Evolutionary conservation across 2,329 filamentous ascomycete species (phyloP).

Genomic region (Ascocoryne sarcoides): DNA sequence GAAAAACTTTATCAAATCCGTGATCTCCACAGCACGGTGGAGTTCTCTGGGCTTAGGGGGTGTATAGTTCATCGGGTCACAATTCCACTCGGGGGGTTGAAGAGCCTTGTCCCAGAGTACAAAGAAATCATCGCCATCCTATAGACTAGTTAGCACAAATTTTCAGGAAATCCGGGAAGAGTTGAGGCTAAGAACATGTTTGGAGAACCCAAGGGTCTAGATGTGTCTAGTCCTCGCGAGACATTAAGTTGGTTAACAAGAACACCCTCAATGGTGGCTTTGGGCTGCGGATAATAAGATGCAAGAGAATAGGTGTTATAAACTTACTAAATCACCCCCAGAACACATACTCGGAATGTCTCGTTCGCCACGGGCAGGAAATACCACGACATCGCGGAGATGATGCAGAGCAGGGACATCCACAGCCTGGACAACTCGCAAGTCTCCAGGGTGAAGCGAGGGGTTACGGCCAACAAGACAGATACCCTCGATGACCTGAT

Average conservation of each 20-base stretch:
- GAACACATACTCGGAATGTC: slow-evolving; percentile 92
- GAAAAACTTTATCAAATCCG: slow-evolving; percentile 77
- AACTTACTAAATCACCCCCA: slow-evolving; percentile 89
- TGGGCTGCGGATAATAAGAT: too few relatives aligned
- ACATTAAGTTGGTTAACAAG: too few relatives aligned
- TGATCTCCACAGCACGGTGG: slow-evolving; percentile 54
- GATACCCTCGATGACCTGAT: slow-evolving; percentile 61
- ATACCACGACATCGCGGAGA: slow-evolving; percentile 76
- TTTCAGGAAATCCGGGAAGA: too few relatives aligned
- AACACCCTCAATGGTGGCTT: too few relatives aligned
- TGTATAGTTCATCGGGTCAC: slow-evolving; percentile 68
- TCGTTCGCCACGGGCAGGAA: slow-evolving; percentile 73
- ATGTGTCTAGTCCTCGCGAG: too few relatives aligned
- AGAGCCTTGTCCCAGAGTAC: slow-evolving; percentile 81
- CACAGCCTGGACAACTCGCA: slow-evolving; percentile 79
- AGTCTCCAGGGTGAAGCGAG: slow-evolving; percentile 85
- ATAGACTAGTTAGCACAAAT: too few relatives aligned
- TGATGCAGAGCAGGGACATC: slow-evolving; percentile 65
- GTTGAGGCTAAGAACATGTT: too few relatives aligned
- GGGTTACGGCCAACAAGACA: slow-evolving; percentile 88
- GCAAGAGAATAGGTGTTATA: too few relatives aligned
- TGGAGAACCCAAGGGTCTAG: too few relatives aligned
- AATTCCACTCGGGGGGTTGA: slow-evolving; percentile 61
- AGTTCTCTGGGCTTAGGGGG: slow-evolving; percentile 47
- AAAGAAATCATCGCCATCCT: slow-evolving; percentile 91